phyloP scores from a whole-genome alignment of 2,329 filamentous ascomycete species.

The Penicillium sp. region DNA sequence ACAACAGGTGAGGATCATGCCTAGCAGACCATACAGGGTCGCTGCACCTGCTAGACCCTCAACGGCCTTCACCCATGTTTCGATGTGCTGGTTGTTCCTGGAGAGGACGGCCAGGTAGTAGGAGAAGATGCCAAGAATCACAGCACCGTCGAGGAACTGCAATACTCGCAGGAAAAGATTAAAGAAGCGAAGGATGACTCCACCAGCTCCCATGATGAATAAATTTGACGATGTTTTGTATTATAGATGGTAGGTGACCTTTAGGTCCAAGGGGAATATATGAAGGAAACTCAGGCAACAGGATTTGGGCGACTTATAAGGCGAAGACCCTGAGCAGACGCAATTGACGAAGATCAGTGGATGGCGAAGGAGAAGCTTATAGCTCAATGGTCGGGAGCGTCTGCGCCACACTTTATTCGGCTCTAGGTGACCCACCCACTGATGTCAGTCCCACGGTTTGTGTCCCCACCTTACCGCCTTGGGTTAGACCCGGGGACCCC shows the following conservation, averaged over 20 bases:
- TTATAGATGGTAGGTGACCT: neutral
- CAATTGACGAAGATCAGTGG: conserved; percentile 12
- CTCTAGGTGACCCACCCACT: neutral
- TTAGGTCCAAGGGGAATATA: conserved; percentile 1
- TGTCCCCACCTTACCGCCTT: neutral
- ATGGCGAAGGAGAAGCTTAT: neutral
- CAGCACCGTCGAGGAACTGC: conserved; percentile 70
- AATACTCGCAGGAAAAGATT: conserved; percentile 74
- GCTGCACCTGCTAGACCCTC: conserved; percentile 76
- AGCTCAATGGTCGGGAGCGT: neutral
- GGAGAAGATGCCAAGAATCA: conserved; percentile 77
- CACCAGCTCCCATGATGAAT: conserved; percentile 59
- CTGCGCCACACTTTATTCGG: conserved; percentile 10
- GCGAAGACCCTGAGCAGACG: conserved; percentile 1
- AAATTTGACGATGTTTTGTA: neutral
- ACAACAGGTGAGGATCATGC: conserved; percentile 75
- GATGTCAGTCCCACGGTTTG: conserved; percentile 7
- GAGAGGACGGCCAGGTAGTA: conserved; percentile 79
- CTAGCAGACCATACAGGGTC: conserved; percentile 72
- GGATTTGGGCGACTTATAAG: conserved; percentile 9
- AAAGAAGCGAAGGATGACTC: conserved; percentile 66
- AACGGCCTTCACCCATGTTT: conserved; percentile 69
- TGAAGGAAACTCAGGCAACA: conserved; percentile 8
- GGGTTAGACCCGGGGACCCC: neutral
- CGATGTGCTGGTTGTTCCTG: conserved; percentile 65